Evolutionary conservation across 148 eudicot species (phyloP).

Genomic region (Cornus kousa): DNA sequence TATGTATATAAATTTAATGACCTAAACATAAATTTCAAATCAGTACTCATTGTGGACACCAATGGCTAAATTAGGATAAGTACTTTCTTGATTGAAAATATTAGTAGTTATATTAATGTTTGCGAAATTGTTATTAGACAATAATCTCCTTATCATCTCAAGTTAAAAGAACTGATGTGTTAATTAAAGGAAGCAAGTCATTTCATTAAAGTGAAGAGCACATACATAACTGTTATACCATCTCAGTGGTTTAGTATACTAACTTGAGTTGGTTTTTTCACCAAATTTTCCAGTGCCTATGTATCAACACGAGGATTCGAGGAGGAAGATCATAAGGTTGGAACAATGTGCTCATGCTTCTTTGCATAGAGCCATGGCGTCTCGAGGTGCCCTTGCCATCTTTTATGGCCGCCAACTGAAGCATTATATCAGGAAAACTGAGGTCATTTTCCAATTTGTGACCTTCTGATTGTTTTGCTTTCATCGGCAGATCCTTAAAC

Average conservation of each 20-base stretch:
- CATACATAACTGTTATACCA: not conserved
- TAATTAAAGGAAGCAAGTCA: not conserved
- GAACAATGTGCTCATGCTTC: conserved; percentile 64
- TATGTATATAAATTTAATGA: not conserved
- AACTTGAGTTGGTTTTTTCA: conserved; percentile 1
- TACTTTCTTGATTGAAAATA: conserved; percentile 6
- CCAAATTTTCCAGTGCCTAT: conserved; percentile 42
- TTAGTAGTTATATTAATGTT: not conserved
- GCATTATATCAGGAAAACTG: conserved; percentile 64
- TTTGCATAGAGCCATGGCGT: conserved; percentile 62
- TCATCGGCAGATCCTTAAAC: not conserved
- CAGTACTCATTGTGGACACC: not conserved
- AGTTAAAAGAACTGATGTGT: not conserved
- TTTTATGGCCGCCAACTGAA: conserved; percentile 59
- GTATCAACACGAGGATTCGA: conserved; percentile 48
- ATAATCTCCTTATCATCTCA: not conserved
- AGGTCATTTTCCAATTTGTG: conserved; percentile 35
- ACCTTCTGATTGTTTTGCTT: not conserved
- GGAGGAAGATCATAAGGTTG: conserved; percentile 58
- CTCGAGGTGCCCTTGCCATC: conserved; percentile 66
- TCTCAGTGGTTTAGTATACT: not conserved
- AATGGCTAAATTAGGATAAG: not conserved
- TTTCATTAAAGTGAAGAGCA: not conserved
- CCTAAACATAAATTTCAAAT: not conserved
- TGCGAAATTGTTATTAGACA: not conserved